These are phyloP conservation scores for Blastocystis sp. DNA, from an alignment of 352 stramenopile species.

Conservation along the genomic window DNA sequence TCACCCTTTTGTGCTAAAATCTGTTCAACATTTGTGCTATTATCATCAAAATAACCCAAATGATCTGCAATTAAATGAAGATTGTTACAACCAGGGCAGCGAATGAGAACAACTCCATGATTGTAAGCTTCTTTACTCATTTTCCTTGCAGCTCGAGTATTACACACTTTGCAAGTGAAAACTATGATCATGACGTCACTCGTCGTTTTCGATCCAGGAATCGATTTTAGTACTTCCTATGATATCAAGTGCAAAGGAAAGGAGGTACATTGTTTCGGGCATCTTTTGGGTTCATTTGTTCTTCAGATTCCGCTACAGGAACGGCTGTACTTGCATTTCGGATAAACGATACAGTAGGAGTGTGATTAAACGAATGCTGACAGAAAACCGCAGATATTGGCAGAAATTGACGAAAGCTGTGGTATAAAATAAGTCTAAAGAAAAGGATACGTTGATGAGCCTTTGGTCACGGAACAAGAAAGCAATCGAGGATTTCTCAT, in stretches of 20 bases:
- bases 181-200: constrained; percentile 91
- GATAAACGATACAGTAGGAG: not conserved
- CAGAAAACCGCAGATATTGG: not conserved
- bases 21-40: constrained; percentile 71
- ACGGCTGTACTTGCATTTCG: not conserved
- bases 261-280: not conserved
- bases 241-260: not conserved
- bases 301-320: not conserved
- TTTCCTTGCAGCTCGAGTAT: constrained; percentile 90
- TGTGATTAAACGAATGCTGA: not conserved
- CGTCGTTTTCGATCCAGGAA: constrained; percentile 74
- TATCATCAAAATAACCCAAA: constrained; percentile 83
- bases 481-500: not conserved
- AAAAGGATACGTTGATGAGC: not conserved
- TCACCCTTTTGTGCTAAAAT: constrained; percentile 62
- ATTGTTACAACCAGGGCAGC: constrained; percentile 91
- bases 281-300: not conserved
- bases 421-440: not conserved
- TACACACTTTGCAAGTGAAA: constrained; percentile 93
- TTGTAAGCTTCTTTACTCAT: constrained; percentile 86
- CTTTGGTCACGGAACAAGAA: not conserved
- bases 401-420: not conserved
- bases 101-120: constrained; percentile 90
- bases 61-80: constrained; percentile 92
- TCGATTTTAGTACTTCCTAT: constrained; percentile 38